Conservation (phyloP, 345 rosid genomes). For the Salix arbutifolia region DNA sequence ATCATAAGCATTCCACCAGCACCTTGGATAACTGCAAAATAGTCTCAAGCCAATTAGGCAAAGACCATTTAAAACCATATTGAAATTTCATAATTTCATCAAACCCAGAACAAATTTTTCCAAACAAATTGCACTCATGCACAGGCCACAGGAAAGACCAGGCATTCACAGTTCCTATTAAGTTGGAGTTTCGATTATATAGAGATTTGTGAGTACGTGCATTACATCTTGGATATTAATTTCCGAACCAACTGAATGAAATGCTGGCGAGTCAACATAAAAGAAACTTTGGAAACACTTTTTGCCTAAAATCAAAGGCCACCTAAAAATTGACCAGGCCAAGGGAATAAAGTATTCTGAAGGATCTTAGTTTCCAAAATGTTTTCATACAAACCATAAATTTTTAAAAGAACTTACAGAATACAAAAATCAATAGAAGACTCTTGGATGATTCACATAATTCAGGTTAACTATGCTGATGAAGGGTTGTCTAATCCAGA, state of each 20-base stretch:
- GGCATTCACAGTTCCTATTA: too few species aligned
- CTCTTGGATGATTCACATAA: too few species aligned
- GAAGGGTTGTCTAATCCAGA: too few species aligned
- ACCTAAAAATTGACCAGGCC: neutral
- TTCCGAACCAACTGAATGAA: neutral
- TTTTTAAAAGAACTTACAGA: neutral
- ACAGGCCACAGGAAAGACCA: too few species aligned
- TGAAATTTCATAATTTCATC: too few species aligned
- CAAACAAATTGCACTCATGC: neutral
- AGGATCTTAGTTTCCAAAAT: neutral
- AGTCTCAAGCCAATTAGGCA: neutral
- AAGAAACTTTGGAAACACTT: neutral
- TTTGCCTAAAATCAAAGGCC: neutral
- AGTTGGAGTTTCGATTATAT: too few species aligned
- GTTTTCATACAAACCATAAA: neutral
- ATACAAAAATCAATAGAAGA: neutral
- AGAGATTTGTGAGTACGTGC: neutral
- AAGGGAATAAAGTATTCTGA: neutral
- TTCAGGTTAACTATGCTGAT: too few species aligned
- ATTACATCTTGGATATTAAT: neutral
- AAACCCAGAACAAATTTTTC: too few species aligned
- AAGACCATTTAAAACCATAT: neutral
- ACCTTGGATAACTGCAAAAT: slow-evolving; percentile 71
- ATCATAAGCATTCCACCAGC: slow-evolving; percentile 98
- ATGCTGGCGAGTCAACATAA: neutral